Evolutionary conservation across 2,329 filamentous ascomycete genomes (phyloP).

Genomic region (Ciborinia camelliae): DNA sequence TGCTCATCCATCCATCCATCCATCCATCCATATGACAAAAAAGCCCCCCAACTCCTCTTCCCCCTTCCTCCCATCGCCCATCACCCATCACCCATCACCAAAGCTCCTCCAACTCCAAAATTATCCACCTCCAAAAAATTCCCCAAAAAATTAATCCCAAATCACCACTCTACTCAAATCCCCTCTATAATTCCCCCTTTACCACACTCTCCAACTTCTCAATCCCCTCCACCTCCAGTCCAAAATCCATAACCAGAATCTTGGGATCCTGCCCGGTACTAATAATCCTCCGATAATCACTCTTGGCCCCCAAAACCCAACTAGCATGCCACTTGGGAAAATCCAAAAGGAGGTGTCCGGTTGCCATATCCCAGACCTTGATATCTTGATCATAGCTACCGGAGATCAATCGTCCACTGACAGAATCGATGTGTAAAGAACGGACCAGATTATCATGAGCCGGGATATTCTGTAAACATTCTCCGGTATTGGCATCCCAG

Average conservation of each 20-base stretch:
- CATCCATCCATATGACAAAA: too few species aligned
- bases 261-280: conserved; percentile 93
- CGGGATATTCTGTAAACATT: conserved; percentile 73
- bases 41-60: too few species aligned
- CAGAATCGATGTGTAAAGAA: conserved; percentile 83
- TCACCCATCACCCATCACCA: too few species aligned
- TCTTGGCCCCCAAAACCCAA: conserved; percentile 96
- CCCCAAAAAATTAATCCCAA: neutral
- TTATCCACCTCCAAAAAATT: neutral
- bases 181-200: neutral
- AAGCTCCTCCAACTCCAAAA: neutral
- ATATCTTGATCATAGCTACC: conserved; percentile 95
- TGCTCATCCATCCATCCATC: too few species aligned
- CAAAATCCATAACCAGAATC: conserved; percentile 93
- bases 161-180: neutral
- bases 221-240: conserved; percentile 55
- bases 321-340: conserved; percentile 95
- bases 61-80: neutral
- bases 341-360: conserved; percentile 72
- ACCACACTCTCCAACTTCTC: conserved; percentile 35
- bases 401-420: conserved; percentile 81
- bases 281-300: conserved; percentile 90
- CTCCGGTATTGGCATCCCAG: conserved; percentile 89
- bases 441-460: conserved; percentile 86
- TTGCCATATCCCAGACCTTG: conserved; percentile 86